Evolutionary conservation across 306 rosid genomes (phyloP), one percentile per base, ranked within the genome.

Genomic region (Dryas drummondii): DNA sequence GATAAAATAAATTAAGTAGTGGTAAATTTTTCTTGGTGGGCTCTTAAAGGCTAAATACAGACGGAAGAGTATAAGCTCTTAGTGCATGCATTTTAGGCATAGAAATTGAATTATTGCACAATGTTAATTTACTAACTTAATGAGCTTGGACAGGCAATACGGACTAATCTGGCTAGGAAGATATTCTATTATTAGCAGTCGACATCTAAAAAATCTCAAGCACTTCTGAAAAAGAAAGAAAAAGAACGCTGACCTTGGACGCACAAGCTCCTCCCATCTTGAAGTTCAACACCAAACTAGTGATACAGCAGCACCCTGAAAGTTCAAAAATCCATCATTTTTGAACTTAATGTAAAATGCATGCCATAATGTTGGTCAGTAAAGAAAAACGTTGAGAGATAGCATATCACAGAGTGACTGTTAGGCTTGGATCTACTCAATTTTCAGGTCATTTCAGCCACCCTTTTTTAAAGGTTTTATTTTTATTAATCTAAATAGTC

Each of bases 241-340:
- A 58, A 49, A 50, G 40, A 60, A 48, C 68, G 55, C 90, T 74
- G 16, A 94, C 98, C 97, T 88, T 90, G 79, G 75, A 53, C 58
- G 65, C 8, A 51, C 97, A 94, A 77, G 76, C 72, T 82, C 98
- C 98, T 82, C 98, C 98, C 98, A 94, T 94, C 14, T 79, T 82
- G 79, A 56, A 52, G 68, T 74, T 78, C 71, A 54, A 73, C 60
- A 51, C 75, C 62, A 73, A 45, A 32, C 68, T 78, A 13, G 56
- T 5, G 74, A 42, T 32, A 75, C 17, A 69, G 45, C 44, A 45
- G 73, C 70, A 75, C 52, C 83, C 83, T 81, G 88, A 76, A 82
- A 80, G 68, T 40, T 77, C 3, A 70, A 82, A 63, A 79, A 75
- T 54, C 65, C 44, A 72, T 37, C 68, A 64, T 67, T 61, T 32